phyloP scores from a whole-genome alignment of 2,329 filamentous ascomycete genomes.

The Keithomyces neogunnii region DNA sequence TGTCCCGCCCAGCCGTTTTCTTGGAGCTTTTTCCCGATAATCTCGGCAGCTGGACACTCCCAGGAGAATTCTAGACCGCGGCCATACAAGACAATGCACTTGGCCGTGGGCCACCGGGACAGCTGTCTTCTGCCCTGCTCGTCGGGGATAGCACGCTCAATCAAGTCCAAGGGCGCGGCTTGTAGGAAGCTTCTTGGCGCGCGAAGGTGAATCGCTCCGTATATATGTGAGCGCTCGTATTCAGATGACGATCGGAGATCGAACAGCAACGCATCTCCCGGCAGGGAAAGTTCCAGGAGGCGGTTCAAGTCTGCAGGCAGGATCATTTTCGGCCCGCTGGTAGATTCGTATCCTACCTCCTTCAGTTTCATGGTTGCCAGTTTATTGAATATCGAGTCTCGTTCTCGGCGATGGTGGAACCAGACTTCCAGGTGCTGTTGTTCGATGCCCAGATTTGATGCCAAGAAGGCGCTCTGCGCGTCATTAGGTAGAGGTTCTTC shows the following conservation, averaged over 20 bases:
- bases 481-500: conserved; percentile 38
- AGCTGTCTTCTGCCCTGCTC: conserved; percentile 39
- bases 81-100: conserved; percentile 45
- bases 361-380: conserved; percentile 35
- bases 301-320: conserved; percentile 41
- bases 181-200: conserved; percentile 40
- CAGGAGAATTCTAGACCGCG: conserved; percentile 38
- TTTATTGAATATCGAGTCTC: conserved; percentile 35
- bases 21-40: conserved; percentile 36
- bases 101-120: conserved; percentile 35
- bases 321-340: conserved; percentile 35
- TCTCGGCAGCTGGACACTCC: conserved; percentile 41
- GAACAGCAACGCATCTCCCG: conserved; percentile 37
- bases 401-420: conserved; percentile 46
- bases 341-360: conserved; percentile 21
- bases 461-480: conserved; percentile 42
- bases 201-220: conserved; percentile 43
- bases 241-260: conserved; percentile 39
- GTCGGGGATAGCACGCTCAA: conserved; percentile 41
- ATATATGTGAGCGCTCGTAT: conserved; percentile 43
- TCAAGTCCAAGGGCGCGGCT: conserved; percentile 38
- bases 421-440: conserved; percentile 43
- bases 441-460: conserved; percentile 45
- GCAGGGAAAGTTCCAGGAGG: conserved; percentile 40
- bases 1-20: conserved; percentile 40